These are phyloP conservation scores for Aristolochia fimbriata DNA, from an alignment of 164 flowering plant species.

Conservation along the genomic window DNA sequence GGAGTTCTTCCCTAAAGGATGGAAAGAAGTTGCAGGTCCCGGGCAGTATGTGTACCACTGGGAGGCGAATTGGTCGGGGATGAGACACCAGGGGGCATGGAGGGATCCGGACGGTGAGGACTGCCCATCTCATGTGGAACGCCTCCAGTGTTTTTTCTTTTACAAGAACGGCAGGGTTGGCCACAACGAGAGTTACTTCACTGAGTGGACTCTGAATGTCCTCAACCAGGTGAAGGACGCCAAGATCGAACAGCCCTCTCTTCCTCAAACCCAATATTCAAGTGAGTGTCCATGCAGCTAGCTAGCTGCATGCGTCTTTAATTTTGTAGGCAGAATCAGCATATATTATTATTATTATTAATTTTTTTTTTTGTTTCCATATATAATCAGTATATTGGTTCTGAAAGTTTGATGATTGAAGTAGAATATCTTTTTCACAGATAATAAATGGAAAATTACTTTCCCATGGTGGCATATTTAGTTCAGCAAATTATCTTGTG, in stretches of 20 bases:
- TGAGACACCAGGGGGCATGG: constrained; percentile 76
- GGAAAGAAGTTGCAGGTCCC: constrained; percentile 60
- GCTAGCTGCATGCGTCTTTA: neutral
- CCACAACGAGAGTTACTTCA: constrained; percentile 39
- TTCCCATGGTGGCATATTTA: too few species aligned
- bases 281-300: constrained; percentile 5
- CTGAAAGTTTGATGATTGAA: too few species aligned
- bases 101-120: constrained; percentile 40
- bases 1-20: constrained; percentile 85
- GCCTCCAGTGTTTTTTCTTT: constrained; percentile 41
- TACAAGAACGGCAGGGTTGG: constrained; percentile 50
- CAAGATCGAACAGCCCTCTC: neutral
- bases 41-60: constrained; percentile 59
- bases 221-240: constrained; percentile 28
- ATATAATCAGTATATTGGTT: too few species aligned
- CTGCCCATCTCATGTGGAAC: constrained; percentile 42
- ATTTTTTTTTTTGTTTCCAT: too few species aligned
- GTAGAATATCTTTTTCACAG: too few species aligned
- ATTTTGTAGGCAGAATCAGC: too few species aligned
- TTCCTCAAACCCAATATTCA: neutral
- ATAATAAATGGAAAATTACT: too few species aligned
- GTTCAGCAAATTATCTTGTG: too few species aligned
- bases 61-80: constrained; percentile 22
- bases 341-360: too few species aligned
- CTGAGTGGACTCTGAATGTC: constrained; percentile 45